Evolutionary conservation across 164 flowering plant genomes (phyloP), one percentile per base, ranked within the genome.

Genomic region (Aristolochia contorta): DNA sequence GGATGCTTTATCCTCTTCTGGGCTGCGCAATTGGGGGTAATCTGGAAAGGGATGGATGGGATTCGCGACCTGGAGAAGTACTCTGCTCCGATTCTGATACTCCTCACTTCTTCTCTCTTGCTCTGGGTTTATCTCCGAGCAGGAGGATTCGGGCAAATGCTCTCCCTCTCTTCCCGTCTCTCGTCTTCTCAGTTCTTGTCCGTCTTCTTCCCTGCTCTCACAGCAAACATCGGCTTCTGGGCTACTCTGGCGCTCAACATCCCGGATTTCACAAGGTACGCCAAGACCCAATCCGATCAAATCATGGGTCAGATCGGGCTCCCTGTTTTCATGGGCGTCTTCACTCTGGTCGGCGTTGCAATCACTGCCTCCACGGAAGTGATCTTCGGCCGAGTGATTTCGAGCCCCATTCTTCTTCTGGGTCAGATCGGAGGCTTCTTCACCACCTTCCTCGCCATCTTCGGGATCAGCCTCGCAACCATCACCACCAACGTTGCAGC

Each of bases 171-270:
- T 4, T 84, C 96, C 3, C 69, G 71, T 16, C 79, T 89, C 4
- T 71, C 89, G 0, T 14, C 54, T n/a, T 63, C 80, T 0, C 60
- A 92, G 57, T 92, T 92, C 61, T 92, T 96, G 96, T 57, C 87
- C 0, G 71, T 92, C 4, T 89, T 92, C 56, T 89, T 89, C 63
- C 96, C 98, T 56, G 87, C 96, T 2, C 79, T 92, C 6, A 89
- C 98, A 3, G 98, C 98, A 10, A 85, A 87, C 56, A 84, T 92
- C 23, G 83, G 98, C 65, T 87, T 85, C 60, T 92, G 98, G 96
- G 93, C 93, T 0, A 75, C 93, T 41, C 49, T 92, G 0, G 89
- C 98, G 1, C 81, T 89, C 1, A 92, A 89, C 80, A 92, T 92
- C 25, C 91, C 96, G 0, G 98, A 92, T 68, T 92, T 92, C 70